Evolutionary conservation across 257 asterid species (phyloP).

Genomic region (Henckelia pumila): DNA sequence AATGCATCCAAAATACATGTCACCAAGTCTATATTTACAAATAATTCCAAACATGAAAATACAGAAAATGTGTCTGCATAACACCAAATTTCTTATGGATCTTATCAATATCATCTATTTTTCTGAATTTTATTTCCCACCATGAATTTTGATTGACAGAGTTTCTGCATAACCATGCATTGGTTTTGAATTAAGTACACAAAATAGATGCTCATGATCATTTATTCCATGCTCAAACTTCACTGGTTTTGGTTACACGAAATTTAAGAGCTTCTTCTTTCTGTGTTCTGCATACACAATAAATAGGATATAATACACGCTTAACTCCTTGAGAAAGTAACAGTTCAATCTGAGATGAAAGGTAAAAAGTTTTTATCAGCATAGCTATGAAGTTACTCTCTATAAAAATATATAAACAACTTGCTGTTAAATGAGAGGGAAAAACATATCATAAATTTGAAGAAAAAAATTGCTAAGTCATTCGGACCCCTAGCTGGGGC

Average conservation of each 20-base stretch:
- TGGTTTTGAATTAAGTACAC: no score
- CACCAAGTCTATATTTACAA: no score
- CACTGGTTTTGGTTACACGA: constrained; percentile 62
- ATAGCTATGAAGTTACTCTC: neutral
- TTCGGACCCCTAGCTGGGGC: constrained; percentile 7
- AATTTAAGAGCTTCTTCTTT: constrained; percentile 81
- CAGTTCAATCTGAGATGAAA: constrained; percentile 13
- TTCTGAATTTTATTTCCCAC: no score
- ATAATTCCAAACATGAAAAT: no score
- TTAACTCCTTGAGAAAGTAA: neutral
- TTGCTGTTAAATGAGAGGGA: neutral
- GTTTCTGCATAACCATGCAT: no score
- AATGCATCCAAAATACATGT: no score
- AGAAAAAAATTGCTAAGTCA: constrained; percentile 16
- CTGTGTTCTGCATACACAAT: constrained; percentile 55
- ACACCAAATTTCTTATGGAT: no score
- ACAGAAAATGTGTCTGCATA: no score
- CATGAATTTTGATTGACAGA: no score
- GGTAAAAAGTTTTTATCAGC: constrained; percentile 14
- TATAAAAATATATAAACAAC: neutral
- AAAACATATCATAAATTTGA: neutral
- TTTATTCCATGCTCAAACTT: no score
- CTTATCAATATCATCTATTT: no score
- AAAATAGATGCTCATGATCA: no score
- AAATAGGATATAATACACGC: constrained; percentile 6